Percentiles rank a stretch among this genome's conserved stretches.
Evolutionary conservation across 768 basidiomycete genomes (phyloP).

Genomic region (Termitomyces heimii): DNA sequence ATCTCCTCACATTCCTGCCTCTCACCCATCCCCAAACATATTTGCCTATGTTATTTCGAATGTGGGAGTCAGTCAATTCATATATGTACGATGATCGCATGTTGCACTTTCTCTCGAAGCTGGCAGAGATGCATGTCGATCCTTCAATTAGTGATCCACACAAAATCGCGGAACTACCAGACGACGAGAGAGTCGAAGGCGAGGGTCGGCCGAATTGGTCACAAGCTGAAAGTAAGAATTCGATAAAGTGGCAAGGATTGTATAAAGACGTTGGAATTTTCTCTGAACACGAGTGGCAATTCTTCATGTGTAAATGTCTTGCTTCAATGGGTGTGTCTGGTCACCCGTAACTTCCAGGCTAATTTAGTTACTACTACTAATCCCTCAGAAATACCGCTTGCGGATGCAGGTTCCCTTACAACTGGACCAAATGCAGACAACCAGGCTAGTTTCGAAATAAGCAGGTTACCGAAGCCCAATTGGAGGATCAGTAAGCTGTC

Average conservation of each 20-base stretch:
- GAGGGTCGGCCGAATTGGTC: slow-evolving; percentile 56
- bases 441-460: slow-evolving; percentile 68
- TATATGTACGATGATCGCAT: slow-evolving; percentile 89
- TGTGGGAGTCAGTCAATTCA: slow-evolving; percentile 88
- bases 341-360: not conserved
- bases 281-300: slow-evolving; percentile 76
- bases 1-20: slow-evolving; percentile 82
- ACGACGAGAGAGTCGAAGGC: slow-evolving; percentile 60
- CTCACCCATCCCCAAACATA: slow-evolving; percentile 81
- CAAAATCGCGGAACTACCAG: slow-evolving; percentile 57
- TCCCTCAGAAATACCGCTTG: slow-evolving; percentile 59
- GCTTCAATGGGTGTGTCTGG: slow-evolving; percentile 65
- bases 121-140: slow-evolving; percentile 78
- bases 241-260: slow-evolving; percentile 60
- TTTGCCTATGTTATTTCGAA: slow-evolving; percentile 73
- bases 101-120: slow-evolving; percentile 73
- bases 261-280: slow-evolving; percentile 87
- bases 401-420: slow-evolving; percentile 67
- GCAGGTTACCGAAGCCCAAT: slow-evolving; percentile 61
- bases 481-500: slow-evolving; percentile 64
- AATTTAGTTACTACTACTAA: slow-evolving; percentile 2
- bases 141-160: slow-evolving; percentile 72
- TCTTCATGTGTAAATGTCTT: slow-evolving; percentile 86
- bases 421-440: slow-evolving; percentile 74
- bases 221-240: slow-evolving; percentile 32